Evolutionary conservation across 495 filamentous ascomycete species (phyloP).

Genomic region (Penicillium crystallinum): DNA sequence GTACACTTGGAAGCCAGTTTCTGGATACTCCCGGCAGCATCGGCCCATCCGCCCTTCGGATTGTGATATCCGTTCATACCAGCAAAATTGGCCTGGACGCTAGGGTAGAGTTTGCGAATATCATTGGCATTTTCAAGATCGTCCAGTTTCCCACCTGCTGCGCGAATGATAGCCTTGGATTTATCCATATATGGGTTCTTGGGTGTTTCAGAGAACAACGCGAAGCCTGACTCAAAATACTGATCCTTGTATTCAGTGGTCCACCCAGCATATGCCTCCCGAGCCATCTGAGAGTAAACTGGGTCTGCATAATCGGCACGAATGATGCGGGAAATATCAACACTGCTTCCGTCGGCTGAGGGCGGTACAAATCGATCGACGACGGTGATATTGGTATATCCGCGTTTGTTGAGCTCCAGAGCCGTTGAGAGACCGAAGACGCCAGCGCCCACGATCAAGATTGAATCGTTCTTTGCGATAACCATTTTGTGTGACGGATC

Average conservation of each 20-base stretch:
- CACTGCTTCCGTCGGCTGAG: constrained; percentile 49
- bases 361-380: constrained; percentile 53
- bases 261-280: constrained; percentile 57
- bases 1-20: constrained; percentile 39
- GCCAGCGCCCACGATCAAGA: constrained; percentile 10
- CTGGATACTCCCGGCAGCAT: constrained; percentile 60
- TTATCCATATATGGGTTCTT: constrained; percentile 24
- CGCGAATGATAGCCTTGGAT: background rate
- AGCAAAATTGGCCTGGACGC: background rate
- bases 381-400: constrained; percentile 27
- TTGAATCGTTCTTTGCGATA: constrained; percentile 20
- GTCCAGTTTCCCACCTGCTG: background rate
- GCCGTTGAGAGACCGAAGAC: constrained; percentile 16
- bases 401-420: constrained; percentile 6
- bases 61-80: constrained; percentile 55
- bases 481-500: constrained; percentile 9
- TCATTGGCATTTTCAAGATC: constrained; percentile 7
- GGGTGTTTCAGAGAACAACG: background rate
- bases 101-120: constrained; percentile 3
- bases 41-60: constrained; percentile 61
- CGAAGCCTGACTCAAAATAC: constrained; percentile 1
- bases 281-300: constrained; percentile 54
- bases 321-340: constrained; percentile 60
- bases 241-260: constrained; percentile 3
- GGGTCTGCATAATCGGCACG: constrained; percentile 63